Percentiles rank a stretch among this genome's conserved stretches.
Conservation (phyloP, 2,329 filamentous ascomycete species). For the Phaeosphaeriaceae sp. region DNA sequence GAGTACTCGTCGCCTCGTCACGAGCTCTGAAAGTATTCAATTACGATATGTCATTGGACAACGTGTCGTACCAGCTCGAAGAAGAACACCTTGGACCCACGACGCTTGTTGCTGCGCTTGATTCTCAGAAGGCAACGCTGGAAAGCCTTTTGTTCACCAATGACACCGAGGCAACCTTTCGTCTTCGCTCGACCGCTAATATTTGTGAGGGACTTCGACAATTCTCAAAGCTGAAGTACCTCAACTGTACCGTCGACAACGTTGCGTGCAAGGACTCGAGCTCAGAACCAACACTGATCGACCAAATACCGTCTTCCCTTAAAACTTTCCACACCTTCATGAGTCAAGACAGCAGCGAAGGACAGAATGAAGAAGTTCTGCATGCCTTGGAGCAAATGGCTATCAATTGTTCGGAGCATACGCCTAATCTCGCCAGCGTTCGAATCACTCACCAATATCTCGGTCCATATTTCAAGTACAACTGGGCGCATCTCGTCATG, state of each 20-base stretch:
- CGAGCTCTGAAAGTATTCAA: constrained; percentile 20
- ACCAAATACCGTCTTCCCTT: constrained; percentile 18
- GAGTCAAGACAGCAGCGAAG: constrained; percentile 8
- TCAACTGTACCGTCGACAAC: constrained; percentile 20
- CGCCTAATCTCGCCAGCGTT: constrained; percentile 15
- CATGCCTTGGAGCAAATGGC: constrained; percentile 22
- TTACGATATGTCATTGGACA: constrained; percentile 12
- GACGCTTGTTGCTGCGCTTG: constrained; percentile 9
- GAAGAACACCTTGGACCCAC: not conserved
- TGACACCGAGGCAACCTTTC: constrained; percentile 12
- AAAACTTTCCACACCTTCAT: constrained; percentile 11
- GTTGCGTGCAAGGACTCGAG: constrained; percentile 12
- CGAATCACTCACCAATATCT: constrained; percentile 8
- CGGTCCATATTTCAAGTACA: constrained; percentile 8
- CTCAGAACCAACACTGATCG: constrained; percentile 7
- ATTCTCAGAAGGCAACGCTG: constrained; percentile 9
- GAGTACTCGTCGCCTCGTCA: constrained; percentile 22
- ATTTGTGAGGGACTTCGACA: constrained; percentile 13
- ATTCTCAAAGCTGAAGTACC: constrained; percentile 16
- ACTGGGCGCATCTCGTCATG: constrained; percentile 17
- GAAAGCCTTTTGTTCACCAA: not conserved
- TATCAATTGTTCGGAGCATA: constrained; percentile 2
- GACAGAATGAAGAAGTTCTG: constrained; percentile 1
- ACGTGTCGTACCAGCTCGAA: not conserved
- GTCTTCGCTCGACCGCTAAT: not conserved